Base-by-base conservation (phyloP, 179 eudicot genomes). In the Pouteria campechiana region DNA sequence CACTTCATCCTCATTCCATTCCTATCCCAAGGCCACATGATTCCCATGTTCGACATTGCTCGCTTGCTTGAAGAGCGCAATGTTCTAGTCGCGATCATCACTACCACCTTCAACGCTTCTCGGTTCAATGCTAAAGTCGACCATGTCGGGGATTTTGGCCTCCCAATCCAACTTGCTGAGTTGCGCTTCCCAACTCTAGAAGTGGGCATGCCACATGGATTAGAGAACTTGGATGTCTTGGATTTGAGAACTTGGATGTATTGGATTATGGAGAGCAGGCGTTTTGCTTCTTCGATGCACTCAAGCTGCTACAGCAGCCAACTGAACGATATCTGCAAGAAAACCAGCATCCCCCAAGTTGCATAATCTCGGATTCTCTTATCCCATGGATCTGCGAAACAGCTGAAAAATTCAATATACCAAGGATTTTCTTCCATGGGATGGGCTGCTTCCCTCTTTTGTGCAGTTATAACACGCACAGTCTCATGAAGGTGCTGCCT, bases 161-260 rank as follows among this genome's bases (percentile, higher is more conserved):
- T 63, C 30, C 50, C 36, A 2, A 67, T 78, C 16, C 44, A 50
- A 12, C 5, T 67, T 15, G 46, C 59, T 17, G 21, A 58, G n/a
- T 48, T 67, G 19, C 65, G 27, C 8, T 74, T 68, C 31, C 74
- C 69, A 18, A 27, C 60, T 20, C 16, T 22, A 9, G 57, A 71
- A 31, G 77, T 52, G 6, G 75, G 74, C 4, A 49, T 72, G 32
- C 83, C 79, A 0, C 59, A 61, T 6, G 78, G 75, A 19, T 64
- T 68, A 31, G 85, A 78, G 52, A 74, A 47, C 17, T 37, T 49
- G 2, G 84, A 73, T 53, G 37, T 34, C 3, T 19, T 78, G 51
- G 54, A 1, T 19, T 60, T 2, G 23, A 23, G 14, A 75, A 75
- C n/a, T n/a, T n/a, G n/a, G n/a, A n/a, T n/a, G n/a, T n/a, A n/a